phyloP scores from a whole-genome alignment of 305 asterid genomes.

The Withania somnifera region DNA sequence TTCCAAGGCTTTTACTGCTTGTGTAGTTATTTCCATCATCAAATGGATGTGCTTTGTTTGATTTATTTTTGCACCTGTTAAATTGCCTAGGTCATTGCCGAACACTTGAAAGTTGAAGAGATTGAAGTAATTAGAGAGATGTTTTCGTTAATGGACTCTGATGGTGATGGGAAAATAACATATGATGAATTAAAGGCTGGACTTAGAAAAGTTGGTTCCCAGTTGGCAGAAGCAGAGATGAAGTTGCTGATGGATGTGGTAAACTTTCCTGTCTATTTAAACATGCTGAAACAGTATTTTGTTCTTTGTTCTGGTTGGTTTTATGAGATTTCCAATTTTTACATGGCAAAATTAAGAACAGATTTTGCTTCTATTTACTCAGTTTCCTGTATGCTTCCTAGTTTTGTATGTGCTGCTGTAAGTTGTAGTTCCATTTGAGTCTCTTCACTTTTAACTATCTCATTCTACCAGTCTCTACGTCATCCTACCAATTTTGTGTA shows the following conservation, averaged over 20 bases:
- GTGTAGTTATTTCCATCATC: background rate
- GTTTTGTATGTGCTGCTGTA: background rate
- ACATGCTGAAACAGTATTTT: background rate
- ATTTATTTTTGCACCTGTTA: background rate
- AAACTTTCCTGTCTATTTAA: conserved; percentile 11
- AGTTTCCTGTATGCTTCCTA: background rate
- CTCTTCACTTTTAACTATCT: background rate
- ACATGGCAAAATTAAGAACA: background rate
- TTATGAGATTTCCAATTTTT: background rate
- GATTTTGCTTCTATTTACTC: background rate
- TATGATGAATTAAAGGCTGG: conserved; percentile 85
- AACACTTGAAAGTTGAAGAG: conserved; percentile 83
- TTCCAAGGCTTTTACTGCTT: background rate
- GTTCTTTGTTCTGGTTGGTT: background rate
- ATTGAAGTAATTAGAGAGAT: conserved; percentile 90
- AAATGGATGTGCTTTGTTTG: background rate
- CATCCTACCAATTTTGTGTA: background rate
- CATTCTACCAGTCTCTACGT: background rate
- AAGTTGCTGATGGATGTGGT: conserved; percentile 97
- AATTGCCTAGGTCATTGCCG: conserved; percentile 72
- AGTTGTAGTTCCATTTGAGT: background rate
- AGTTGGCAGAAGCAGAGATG: conserved; percentile 92
- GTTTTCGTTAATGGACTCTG: conserved; percentile 88
- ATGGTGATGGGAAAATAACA: conserved; percentile 83
- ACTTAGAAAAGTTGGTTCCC: conserved; percentile 86